Conservation (phyloP, 768 basidiomycete genomes). For the Lyophyllum semitale region DNA sequence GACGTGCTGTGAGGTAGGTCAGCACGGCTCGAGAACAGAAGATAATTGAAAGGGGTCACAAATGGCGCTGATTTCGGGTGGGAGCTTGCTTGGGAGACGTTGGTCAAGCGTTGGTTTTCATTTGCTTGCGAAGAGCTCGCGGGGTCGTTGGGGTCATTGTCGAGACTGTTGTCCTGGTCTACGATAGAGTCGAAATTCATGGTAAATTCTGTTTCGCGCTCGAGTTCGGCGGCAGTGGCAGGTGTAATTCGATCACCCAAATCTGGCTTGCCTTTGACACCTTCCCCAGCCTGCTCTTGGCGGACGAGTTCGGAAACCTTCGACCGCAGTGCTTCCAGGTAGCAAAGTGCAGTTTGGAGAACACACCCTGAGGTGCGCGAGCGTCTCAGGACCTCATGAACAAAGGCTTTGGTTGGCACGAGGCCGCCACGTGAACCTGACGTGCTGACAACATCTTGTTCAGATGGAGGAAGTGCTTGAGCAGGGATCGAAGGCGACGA, state of each 20-base stretch:
- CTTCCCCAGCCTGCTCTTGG: slow-evolving; percentile 49
- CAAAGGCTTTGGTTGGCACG: slow-evolving; percentile 73
- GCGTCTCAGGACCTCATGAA: slow-evolving; percentile 86
- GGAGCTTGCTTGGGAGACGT: slow-evolving; percentile 32
- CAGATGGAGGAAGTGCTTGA: slow-evolving; percentile 17
- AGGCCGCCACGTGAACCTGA: slow-evolving; percentile 36
- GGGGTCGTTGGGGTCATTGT: slow-evolving; percentile 23
- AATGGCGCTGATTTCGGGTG: slow-evolving; percentile 43
- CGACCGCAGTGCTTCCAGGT: slow-evolving; percentile 76
- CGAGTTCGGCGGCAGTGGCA: slow-evolving; percentile 45
- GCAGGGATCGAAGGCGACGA: slow-evolving; percentile 21
- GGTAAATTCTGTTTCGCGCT: slow-evolving; percentile 37
- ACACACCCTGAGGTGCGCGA: slow-evolving; percentile 84
- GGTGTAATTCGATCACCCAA: slow-evolving; percentile 43
- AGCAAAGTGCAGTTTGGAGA: slow-evolving; percentile 86
- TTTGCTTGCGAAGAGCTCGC: slow-evolving; percentile 3
- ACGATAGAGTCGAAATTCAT: slow-evolving; percentile 16
- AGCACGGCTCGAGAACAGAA: no score
- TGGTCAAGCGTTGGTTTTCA: neutral
- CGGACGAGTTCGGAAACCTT: slow-evolving; percentile 65
- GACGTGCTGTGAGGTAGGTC: no score
- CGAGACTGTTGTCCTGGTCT: slow-evolving; percentile 25
- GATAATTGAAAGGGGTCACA: no score
- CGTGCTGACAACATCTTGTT: slow-evolving; percentile 13
- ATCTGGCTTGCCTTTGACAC: slow-evolving; percentile 40